These are phyloP conservation scores for Anethum foeniculum DNA, from an alignment of 140 eudicot species.

Conservation along the genomic window DNA sequence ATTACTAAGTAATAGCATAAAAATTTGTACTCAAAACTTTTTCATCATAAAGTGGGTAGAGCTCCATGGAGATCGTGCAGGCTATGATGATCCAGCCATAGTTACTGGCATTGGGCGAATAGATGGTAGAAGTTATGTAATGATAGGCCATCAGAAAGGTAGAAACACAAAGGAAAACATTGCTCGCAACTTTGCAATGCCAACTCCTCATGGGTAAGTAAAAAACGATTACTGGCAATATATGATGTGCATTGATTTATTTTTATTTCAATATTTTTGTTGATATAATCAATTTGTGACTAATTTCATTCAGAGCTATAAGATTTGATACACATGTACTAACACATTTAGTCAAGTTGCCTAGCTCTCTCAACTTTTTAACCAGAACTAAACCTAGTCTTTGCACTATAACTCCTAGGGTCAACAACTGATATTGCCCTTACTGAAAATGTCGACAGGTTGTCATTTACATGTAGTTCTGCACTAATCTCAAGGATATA, in stretches of 20 bases:
- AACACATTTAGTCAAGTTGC: not conserved
- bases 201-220: constrained; percentile 36
- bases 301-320: not conserved
- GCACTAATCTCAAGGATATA: not conserved
- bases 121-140: constrained; percentile 25
- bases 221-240: not conserved
- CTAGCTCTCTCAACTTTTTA: not conserved
- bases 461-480: not conserved
- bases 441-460: not conserved
- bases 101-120: constrained; percentile 28
- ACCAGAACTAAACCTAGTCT: not conserved
- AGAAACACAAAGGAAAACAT: constrained; percentile 32
- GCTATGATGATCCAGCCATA: constrained; percentile 36
- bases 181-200: constrained; percentile 30
- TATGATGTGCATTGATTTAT: not conserved
- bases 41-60: constrained; percentile 25
- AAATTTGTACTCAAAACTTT: not conserved
- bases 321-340: not conserved
- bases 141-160: constrained; percentile 34
- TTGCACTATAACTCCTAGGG: not conserved
- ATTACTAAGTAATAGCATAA: not conserved
- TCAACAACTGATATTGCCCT: not conserved
- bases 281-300: not conserved
- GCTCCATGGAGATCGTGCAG: constrained; percentile 37
- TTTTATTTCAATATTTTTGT: not conserved